Base-by-base conservation (phyloP, 371 early-diverging fungal species). In the Mortierella polycephala region DNA sequence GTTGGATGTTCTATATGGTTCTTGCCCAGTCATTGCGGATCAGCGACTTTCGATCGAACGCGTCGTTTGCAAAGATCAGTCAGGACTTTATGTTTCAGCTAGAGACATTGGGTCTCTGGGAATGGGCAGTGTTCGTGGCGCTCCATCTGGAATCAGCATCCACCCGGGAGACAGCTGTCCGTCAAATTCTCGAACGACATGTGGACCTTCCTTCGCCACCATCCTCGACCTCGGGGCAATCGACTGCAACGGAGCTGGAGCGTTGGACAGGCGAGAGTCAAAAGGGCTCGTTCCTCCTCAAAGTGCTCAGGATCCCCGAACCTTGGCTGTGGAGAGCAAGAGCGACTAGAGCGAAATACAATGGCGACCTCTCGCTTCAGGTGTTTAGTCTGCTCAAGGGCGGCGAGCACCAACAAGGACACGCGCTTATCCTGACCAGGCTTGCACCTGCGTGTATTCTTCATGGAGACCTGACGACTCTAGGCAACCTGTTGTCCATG, bases 71-170 rank as follows among this genome's bases (percentile, higher is more conserved):
- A 9, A 77, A 81, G 30, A 69, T 91, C 45, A 79, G 88, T 18
- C 62, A 81, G 5, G 66, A 86, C 21, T 85, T 92, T 55, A 83
- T 87, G 13, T 71, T 69, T 21, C 88, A 91, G 74, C 81, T 95
- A 13, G 93, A 93, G 82, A 51, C 59, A 1, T 50, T 91, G 46
- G 93, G 92, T 0, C 70, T 91, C 40, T 93, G 92, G 92, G 79
- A 91, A 41, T 93, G 92, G 93, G 87, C 93, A 1, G 71, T 88
- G 53, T 94, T 85, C 81, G 68, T 83, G 23, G 74, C 81, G 7
- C 50, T 77, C 23, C 73, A 82, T 50, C 21, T 83, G 57, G 68
- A 76, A 18, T 45, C 60, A 5, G 59, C 75, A 0, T 37, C 42
- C 12, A 18, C 61, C 0, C 57, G 74, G 18, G 71, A 67, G 46